These are phyloP conservation scores for Lactuca saligna DNA, from an alignment of 129 eudicot genomes.

Conservation along the genomic window DNA sequence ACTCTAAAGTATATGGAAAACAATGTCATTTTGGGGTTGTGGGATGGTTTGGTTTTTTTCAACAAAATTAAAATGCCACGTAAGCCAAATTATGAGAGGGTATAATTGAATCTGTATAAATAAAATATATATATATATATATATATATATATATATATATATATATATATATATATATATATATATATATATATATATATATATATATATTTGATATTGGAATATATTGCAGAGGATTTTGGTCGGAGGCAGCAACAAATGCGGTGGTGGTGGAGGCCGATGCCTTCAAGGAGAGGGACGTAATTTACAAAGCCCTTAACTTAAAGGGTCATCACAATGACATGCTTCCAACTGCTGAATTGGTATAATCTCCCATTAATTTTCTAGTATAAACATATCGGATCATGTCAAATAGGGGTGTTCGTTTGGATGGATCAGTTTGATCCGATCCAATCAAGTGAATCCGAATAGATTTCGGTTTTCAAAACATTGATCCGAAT, in stretches of 20 bases:
- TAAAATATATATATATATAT: no score
- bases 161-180: no score
- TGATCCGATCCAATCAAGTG: no score
- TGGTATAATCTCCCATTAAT: constrained; percentile 38
- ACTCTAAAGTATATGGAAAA: neutral
- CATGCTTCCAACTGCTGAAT: constrained; percentile 97
- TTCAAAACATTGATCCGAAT: no score
- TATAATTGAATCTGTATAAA: neutral
- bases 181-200: no score
- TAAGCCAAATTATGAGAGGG: no score
- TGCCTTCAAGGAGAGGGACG: constrained; percentile 90
- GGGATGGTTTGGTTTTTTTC: neutral
- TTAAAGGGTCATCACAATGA: constrained; percentile 81
- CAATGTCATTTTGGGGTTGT: neutral
- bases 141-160: no score
- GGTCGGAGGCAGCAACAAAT: constrained; percentile 70
- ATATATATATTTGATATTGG: no score
- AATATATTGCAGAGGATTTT: constrained; percentile 62
- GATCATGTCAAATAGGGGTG: neutral
- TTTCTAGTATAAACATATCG: neutral
- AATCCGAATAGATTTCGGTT: no score
- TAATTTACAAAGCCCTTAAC: constrained; percentile 70
- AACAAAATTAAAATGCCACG: no score
- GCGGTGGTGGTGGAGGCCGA: constrained; percentile 96
- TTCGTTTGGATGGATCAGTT: no score